These are phyloP conservation scores for Graphiopsis chlorocephala DNA, from an alignment of 2,329 filamentous ascomycete species.

Conservation along the genomic window DNA sequence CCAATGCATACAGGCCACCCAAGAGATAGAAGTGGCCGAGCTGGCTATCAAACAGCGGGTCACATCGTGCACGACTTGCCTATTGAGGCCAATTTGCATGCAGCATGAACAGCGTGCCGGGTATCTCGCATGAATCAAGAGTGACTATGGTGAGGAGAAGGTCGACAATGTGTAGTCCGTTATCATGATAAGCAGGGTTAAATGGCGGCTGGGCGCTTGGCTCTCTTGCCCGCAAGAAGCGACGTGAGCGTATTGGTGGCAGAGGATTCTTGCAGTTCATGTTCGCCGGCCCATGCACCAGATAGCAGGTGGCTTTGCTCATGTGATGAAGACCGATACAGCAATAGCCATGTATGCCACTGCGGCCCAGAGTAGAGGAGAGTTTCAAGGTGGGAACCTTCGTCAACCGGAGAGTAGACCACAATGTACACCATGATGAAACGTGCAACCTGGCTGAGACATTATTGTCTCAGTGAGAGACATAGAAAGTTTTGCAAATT, in stretches of 20 bases:
- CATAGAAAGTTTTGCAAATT: background rate
- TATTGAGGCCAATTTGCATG: background rate
- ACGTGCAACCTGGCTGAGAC: conserved; percentile 8
- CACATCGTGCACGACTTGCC: background rate
- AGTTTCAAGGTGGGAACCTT: background rate
- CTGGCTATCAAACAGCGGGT: background rate
- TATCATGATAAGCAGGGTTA: conserved; percentile 15
- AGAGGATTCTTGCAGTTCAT: background rate
- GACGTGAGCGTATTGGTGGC: conserved; percentile 9
- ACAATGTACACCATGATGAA: background rate
- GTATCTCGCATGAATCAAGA: background rate
- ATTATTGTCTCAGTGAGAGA: conserved; percentile 11
- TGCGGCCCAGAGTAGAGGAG: background rate
- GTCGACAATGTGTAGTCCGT: background rate
- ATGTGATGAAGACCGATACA: background rate
- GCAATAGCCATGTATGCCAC: background rate
- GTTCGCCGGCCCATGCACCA: background rate
- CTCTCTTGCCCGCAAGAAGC: conserved; percentile 7
- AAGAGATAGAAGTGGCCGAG: conserved; percentile 1
- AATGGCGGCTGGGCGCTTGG: conserved; percentile 6
- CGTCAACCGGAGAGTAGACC: background rate
- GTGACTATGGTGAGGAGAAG: conserved; percentile 9
- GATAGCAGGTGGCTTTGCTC: background rate
- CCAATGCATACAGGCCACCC: background rate
- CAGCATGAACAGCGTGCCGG: background rate